These are phyloP conservation scores for Candolleomyces eurysporus DNA, from an alignment of 768 basidiomycete species.

Conservation along the genomic window DNA sequence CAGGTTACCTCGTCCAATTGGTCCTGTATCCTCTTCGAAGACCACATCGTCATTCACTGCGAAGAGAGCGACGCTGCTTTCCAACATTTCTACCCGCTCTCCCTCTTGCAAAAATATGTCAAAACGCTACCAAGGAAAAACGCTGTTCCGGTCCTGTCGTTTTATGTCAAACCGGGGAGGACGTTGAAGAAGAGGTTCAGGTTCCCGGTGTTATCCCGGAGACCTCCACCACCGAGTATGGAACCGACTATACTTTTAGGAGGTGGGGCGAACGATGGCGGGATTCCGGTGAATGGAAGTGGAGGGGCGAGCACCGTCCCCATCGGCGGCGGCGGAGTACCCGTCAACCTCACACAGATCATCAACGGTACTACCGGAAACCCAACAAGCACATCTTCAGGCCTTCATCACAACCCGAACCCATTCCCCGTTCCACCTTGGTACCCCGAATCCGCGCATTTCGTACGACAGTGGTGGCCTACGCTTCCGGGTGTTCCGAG, in stretches of 20 bases:
- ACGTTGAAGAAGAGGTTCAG: constrained; percentile 50
- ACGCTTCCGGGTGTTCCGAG: constrained; percentile 59
- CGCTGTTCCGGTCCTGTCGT: constrained; percentile 39
- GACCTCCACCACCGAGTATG: constrained; percentile 37
- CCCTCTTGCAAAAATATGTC: constrained; percentile 34
- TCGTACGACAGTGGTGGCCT: constrained; percentile 83
- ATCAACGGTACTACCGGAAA: too few relatives aligned
- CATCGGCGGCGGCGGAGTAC: neutral
- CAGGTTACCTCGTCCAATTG: constrained; percentile 70
- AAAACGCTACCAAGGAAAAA: constrained; percentile 22
- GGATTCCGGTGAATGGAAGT: constrained; percentile 8
- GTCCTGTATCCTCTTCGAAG: constrained; percentile 70
- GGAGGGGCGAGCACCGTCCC: constrained; percentile 1
- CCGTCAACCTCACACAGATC: neutral
- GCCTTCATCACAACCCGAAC: constrained; percentile 30
- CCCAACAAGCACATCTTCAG: too few relatives aligned
- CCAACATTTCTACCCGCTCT: constrained; percentile 68
- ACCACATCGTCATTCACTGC: constrained; percentile 69
- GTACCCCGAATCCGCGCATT: constrained; percentile 74
- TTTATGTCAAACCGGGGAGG: constrained; percentile 40
- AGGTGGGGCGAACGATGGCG: neutral
- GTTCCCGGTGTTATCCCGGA: neutral
- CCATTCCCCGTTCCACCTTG: constrained; percentile 67
- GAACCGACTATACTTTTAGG: too few relatives aligned
- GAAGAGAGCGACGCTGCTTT: constrained; percentile 65